Evolutionary conservation across 441 rosid species (phyloP), one percentile per base, ranked within the genome.

Genomic region (Gossypium schwendimanii): DNA sequence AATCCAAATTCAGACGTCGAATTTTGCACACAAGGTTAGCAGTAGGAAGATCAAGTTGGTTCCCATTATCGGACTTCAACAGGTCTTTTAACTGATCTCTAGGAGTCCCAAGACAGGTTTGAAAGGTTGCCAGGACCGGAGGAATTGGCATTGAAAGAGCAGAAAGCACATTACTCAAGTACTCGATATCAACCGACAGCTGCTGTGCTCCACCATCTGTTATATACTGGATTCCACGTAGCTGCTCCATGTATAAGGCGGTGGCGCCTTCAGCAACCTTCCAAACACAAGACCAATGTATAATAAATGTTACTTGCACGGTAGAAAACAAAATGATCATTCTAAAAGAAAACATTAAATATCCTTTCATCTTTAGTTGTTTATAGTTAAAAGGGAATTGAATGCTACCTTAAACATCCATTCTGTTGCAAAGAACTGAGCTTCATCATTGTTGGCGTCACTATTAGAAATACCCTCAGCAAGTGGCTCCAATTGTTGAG

Each of bases 231-330:
- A 95, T 91, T 21, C 97, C 97, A 64, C 99, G 84, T 75, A 95
- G 76, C 83, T 95, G 99, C 81, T 95, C 99, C 88, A 90, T 83
- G 87, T 93, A 95, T 69, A 91, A 86, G 6, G 95, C 93, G 4
- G 95, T 89, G 61, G 99, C 96, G 4, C 99, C 97, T 80, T 95
- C 99, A 1, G 97, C 98, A 76, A 93, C 96, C 98, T 92, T 59
- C 41, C 11, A 55, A 14, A 57, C 24, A 65, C 17, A 77, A 10
- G 76, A 5, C 63, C 41, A 24, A 28, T 24, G 12, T 5, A 8
- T 6, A 24, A 59, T 24, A 2, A 6, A 24, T 11, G 59, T 31
- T 28, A 28, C 26, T 15, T 47, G 17, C 8, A 36, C 18, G 0
- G 28, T 44, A 5, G 12, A 53, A 5, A 11, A 18, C 11, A 17